Evolutionary conservation across 2,329 filamentous ascomycete genomes (phyloP), one percentile per base, ranked within the genome.

Genomic region (Botrytis porri): DNA sequence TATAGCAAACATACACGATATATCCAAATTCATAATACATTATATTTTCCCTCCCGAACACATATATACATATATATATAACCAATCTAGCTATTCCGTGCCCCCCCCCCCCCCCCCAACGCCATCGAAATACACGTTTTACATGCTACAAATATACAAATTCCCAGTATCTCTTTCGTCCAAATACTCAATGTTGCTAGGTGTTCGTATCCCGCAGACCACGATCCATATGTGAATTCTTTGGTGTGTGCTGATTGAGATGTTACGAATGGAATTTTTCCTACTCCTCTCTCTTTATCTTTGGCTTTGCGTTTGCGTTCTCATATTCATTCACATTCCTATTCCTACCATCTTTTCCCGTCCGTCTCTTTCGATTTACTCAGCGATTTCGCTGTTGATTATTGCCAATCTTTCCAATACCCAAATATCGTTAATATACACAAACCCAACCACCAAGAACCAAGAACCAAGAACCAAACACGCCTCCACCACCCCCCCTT

Each of bases 371-470:
- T 16, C 4, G 4, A 25, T n/a, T 3, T n/a, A 25, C 10, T n/a
- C 25, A 51, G 4, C 10, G 48, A 51, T 1, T 51, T 51, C 2
- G 48, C 48, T 51, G n/a, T n/a, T n/a, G 22, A 6, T n/a, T n/a
- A 14, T n/a, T 14, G 1, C 25, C 1, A n/a, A 2, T 2, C 6
- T n/a, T 9, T 25, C n/a, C 48, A 51, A 1, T 6, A 6, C 6
- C 51, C 51, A 54, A 12, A 54, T 29, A 1, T 14, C 25, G 2
- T 51, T 25, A 4, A 51, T n/a, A 14, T 20, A 22, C 29, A 18
- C 6, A 54, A 54, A 29, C 51, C 51, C 51, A 3, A 18, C 14
- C 51, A 1, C 48, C n/a, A 32, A 29, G 6, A 57, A 3, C 14
- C 51, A 18, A 57, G 51, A n/a, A 1, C 48, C n/a, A 32, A 29